A percentile compares a stretch with the other conserved stretches of the same genome.
Conservation (phyloP, 2,329 filamentous ascomycete species). For the Fragosphaeria purpurea region DNA sequence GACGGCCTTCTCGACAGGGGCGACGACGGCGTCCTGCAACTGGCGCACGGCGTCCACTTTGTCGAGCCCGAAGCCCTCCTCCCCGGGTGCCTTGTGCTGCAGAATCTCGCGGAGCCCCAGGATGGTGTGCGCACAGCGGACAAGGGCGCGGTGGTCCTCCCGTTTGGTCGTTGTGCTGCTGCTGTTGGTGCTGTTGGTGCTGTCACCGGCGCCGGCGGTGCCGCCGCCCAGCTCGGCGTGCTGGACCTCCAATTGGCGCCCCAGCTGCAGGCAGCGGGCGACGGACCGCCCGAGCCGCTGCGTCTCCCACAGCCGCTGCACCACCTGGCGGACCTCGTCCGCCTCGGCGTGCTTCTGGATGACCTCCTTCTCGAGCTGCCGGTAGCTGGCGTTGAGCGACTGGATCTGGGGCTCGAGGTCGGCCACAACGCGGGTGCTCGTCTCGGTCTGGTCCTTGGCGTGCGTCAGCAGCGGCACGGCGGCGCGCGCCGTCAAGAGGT, state of each 20-base stretch:
- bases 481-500: slow-evolving; percentile 74
- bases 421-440: slow-evolving; percentile 61
- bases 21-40: slow-evolving; percentile 56
- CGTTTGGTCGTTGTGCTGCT: slow-evolving; percentile 27
- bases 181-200: slow-evolving; percentile 9
- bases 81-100: slow-evolving; percentile 53
- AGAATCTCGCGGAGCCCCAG: slow-evolving; percentile 66
- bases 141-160: slow-evolving; percentile 67
- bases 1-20: slow-evolving; percentile 64
- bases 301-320: slow-evolving; percentile 70
- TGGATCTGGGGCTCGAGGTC: slow-evolving; percentile 73
- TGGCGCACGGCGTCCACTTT: slow-evolving; percentile 62
- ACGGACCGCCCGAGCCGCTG: slow-evolving; percentile 68
- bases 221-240: slow-evolving; percentile 47
- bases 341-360: slow-evolving; percentile 76
- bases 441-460: slow-evolving; percentile 62
- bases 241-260: slow-evolving; percentile 79
- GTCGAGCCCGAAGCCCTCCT: slow-evolving; percentile 69
- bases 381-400: slow-evolving; percentile 74
- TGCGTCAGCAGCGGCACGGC: slow-evolving; percentile 73
- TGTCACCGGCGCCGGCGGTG: slow-evolving; percentile 9
- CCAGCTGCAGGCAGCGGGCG: slow-evolving; percentile 68
- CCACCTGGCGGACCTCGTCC: slow-evolving; percentile 68
- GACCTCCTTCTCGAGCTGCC: slow-evolving; percentile 77
- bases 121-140: slow-evolving; percentile 73